These are phyloP conservation scores for Xenoacremonium recifei DNA, from an alignment of 2,329 filamentous ascomycete species.

Conservation along the genomic window DNA sequence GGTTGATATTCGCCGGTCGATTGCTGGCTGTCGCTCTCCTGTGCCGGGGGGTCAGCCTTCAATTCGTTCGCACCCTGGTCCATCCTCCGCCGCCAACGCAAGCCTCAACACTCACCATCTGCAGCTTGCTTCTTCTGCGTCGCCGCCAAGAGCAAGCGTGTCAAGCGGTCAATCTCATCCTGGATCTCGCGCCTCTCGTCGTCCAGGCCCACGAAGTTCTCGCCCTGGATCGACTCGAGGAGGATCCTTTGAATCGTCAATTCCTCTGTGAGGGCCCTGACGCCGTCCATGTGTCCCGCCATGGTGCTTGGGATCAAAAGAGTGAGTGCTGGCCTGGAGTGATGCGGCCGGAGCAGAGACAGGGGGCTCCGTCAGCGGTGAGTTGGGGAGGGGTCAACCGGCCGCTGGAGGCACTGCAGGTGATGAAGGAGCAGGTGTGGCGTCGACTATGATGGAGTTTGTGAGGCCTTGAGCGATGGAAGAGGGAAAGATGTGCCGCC, in stretches of 20 bases:
- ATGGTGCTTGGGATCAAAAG: too few species aligned
- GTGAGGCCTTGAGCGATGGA: too few species aligned
- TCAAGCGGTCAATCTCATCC: constrained; percentile 30
- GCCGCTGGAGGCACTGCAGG: too few species aligned
- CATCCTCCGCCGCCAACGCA: too few species aligned
- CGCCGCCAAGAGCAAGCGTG: constrained; percentile 24
- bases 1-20: too few species aligned
- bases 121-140: constrained; percentile 5
- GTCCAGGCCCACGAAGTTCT: constrained; percentile 28
- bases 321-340: too few species aligned
- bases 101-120: constrained; percentile 9
- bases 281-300: constrained; percentile 15
- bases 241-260: constrained; percentile 42
- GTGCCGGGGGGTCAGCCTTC: too few species aligned
- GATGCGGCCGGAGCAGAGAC: constrained; percentile 2
- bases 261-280: constrained; percentile 37
- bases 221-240: constrained; percentile 37
- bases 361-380: background rate
- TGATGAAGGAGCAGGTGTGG: too few species aligned
- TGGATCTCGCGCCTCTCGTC: constrained; percentile 25
- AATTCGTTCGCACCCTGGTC: background rate
- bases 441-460: too few species aligned
- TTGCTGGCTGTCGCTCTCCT: too few species aligned
- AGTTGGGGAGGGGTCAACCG: too few species aligned
- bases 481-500: too few species aligned